Base-by-base conservation (phyloP, 2,329 filamentous ascomycete genomes). In the Torrubiella hemipterigena region DNA sequence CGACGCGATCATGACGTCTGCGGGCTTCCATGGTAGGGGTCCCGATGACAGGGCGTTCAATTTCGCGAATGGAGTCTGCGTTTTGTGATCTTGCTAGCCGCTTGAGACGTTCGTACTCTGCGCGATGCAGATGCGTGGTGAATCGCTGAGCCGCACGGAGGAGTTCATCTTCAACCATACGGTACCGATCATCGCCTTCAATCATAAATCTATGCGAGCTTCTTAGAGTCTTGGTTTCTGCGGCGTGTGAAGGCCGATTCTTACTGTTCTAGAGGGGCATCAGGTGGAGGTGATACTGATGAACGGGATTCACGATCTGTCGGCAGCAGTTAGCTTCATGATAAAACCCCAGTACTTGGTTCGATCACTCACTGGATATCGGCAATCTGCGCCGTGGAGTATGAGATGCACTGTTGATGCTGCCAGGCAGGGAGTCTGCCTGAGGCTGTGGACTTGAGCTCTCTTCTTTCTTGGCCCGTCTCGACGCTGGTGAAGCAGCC, bases 161-260 rank as follows among this genome's bases (percentile, higher is more conserved):
- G 39, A 91, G 73, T 42, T 89, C 82, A 44, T 91, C 83, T 51
- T 89, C 83, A 0, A 91, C 83, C 79, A 89, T 87, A 44, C 81
- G 77, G 52, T 73, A 89, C 33, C 57, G 58, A 47, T 87, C 81
- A 49, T 91, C 83, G n/a, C 75, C 77, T 28, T 73, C 63, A 3
- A 62, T 58, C 79, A 89, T 86, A 48, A 65, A 65, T 18, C 72
- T 76, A 32, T 8, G 6, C 8, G 9, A 28, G 12, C 16, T 10
- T 3, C 11, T 13, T 12, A 23, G 15, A 18, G 24, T 16, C 15
- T 20, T 11, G 9, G 26, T 29, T 21, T 26, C 21, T 17, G 14
- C 21, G 31, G 32, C 26, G 31, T 34, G 7, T 17, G 15, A 29
- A 19, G 14, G 18, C 15, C 13, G 8, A 12, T 7, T 18, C 30